Evolutionary conservation across 179 eudicot genomes (phyloP).

Genomic region (Gypsophila paniculata): DNA sequence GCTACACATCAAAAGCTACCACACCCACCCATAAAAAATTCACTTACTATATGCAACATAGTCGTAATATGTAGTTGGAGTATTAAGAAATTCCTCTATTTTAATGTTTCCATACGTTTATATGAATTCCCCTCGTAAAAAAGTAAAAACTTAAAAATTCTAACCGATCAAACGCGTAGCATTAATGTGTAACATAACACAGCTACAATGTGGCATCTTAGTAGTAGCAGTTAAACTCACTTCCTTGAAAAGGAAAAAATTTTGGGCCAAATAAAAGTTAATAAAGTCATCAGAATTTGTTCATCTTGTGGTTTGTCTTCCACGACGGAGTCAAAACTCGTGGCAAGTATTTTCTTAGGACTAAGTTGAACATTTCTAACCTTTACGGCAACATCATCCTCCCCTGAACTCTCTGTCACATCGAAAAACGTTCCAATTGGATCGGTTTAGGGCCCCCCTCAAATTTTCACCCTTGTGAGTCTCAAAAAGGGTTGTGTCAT

Average conservation of each 20-base stretch:
- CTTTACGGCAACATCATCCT: slow-evolving; percentile 29
- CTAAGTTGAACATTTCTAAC: not conserved
- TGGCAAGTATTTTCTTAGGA: too few species aligned
- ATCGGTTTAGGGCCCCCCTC: slow-evolving; percentile 23
- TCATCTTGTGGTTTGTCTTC: slow-evolving; percentile 27
- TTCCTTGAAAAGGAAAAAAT: slow-evolving; percentile 17
- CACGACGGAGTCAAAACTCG: too few species aligned
- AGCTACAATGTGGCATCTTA: not conserved
- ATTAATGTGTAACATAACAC: slow-evolving; percentile 15
- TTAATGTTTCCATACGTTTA: too few species aligned
- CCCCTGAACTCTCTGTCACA: slow-evolving; percentile 42
- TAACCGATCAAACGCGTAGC: too few species aligned
- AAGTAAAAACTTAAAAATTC: too few species aligned
- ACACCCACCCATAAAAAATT: slow-evolving; percentile 26
- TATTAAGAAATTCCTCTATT: too few species aligned
- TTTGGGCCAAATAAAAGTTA: not conserved
- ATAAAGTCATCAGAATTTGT: not conserved
- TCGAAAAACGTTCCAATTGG: slow-evolving; percentile 34
- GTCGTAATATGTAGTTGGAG: too few species aligned
- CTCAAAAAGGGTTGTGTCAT: not conserved
- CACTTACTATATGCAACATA: slow-evolving; percentile 16
- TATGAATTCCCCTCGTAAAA: too few species aligned
- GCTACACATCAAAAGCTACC: slow-evolving; percentile 28
- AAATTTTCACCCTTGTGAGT: slow-evolving; percentile 15
- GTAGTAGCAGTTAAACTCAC: slow-evolving; percentile 27